Conservation (phyloP, 805 yeast species). For the Sugiyamaella floridensis region DNA sequence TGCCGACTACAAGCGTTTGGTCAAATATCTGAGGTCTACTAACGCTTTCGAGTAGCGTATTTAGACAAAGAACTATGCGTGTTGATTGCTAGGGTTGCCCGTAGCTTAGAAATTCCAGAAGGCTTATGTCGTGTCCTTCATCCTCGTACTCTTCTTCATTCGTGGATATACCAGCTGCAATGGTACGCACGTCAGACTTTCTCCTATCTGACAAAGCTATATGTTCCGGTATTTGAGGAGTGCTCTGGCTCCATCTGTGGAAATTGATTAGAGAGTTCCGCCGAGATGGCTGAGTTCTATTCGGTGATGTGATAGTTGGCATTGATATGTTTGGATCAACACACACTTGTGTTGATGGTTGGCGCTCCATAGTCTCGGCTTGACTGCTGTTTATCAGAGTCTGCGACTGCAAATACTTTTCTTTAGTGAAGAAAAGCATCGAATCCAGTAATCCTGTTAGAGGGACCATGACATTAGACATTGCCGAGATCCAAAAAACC, state of each 20-base stretch:
- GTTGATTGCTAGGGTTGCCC: neutral
- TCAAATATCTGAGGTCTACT: constrained; percentile 23
- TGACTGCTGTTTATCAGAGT: neutral
- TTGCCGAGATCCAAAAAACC: constrained; percentile 49
- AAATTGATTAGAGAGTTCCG: neutral
- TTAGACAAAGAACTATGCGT: neutral
- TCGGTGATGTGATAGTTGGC: neutral
- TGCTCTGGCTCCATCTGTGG: neutral
- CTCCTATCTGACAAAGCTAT: neutral
- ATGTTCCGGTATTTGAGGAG: neutral
- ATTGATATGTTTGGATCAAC: neutral
- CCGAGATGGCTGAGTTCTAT: neutral
- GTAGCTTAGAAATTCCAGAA: neutral
- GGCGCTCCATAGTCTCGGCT: neutral
- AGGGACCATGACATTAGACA: constrained; percentile 70
- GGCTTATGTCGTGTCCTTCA: neutral
- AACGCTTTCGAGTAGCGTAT: constrained; percentile 22
- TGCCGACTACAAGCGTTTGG: constrained; percentile 34
- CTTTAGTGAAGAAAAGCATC: constrained; percentile 64
- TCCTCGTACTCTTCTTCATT: neutral
- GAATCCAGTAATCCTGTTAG: constrained; percentile 72
- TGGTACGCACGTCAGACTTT: too few species aligned
- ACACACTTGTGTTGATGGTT: neutral
- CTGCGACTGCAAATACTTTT: constrained; percentile 27
- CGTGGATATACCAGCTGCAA: neutral